phyloP scores from a whole-genome alignment of 371 early-diverging fungal genomes.

The Funneliformis caledonium region DNA sequence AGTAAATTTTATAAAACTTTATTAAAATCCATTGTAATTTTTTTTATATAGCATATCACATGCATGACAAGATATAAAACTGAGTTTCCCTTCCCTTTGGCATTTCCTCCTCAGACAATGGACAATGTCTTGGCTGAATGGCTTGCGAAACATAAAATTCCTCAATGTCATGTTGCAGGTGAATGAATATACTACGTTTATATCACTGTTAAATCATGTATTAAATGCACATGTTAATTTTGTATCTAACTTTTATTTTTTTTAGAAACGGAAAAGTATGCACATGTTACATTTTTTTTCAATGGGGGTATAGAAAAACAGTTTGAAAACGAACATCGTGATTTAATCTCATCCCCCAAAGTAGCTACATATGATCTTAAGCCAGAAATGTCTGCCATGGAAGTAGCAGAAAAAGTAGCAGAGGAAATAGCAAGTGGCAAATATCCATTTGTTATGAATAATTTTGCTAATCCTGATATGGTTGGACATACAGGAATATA shows the following conservation, averaged over 20 bases:
- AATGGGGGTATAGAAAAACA: slow-evolving; percentile 97
- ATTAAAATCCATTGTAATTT: neutral
- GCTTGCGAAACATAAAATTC: slow-evolving; percentile 81
- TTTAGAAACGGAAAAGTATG: slow-evolving; percentile 99
- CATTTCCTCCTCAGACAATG: slow-evolving; percentile 97
- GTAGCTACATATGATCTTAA: slow-evolving; percentile 97
- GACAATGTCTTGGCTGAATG: slow-evolving; percentile 97
- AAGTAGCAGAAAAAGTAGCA: slow-evolving; percentile 91
- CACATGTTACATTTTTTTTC: slow-evolving; percentile 99
- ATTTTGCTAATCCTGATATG: slow-evolving; percentile 99
- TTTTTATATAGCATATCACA: slow-evolving; percentile 62
- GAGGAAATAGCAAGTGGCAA: slow-evolving; percentile 75
- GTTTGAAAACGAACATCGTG: slow-evolving; percentile 88
- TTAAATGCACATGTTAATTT: neutral
- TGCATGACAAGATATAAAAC: slow-evolving; percentile 99
- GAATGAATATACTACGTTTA: neutral
- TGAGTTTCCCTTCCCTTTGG: slow-evolving; percentile 88
- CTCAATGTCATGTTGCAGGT: slow-evolving; percentile 93
- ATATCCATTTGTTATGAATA: slow-evolving; percentile 98
- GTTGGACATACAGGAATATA: slow-evolving; percentile 99
- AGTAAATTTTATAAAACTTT: neutral
- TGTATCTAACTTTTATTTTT: neutral
- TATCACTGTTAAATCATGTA: neutral
- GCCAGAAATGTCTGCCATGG: slow-evolving; percentile 95
- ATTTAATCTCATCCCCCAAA: slow-evolving; percentile 90